Evolutionary conservation across 805 yeast genomes (phyloP).

Genomic region (Candida corydali): DNA sequence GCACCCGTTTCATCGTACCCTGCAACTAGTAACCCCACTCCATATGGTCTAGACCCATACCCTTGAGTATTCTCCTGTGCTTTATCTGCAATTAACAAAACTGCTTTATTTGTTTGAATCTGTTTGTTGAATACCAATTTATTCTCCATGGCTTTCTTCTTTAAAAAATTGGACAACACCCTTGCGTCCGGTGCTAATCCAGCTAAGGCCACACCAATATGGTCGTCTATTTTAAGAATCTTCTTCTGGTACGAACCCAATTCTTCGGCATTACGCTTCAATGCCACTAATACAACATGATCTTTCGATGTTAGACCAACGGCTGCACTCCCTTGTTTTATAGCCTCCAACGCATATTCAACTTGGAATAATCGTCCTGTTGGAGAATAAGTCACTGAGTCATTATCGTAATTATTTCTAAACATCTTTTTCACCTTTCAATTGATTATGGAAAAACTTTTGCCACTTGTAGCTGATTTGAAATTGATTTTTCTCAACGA

Average conservation of each 20-base stretch:
- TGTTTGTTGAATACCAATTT: constrained; percentile 84
- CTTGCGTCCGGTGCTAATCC: constrained; percentile 99
- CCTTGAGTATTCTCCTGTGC: constrained; percentile 96
- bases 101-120: constrained; percentile 77
- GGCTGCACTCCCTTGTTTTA: constrained; percentile 96
- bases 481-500: background rate
- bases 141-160: constrained; percentile 88
- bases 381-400: constrained; percentile 95
- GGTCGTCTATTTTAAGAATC: constrained; percentile 85
- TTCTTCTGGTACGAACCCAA: constrained; percentile 95
- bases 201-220: constrained; percentile 91
- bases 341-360: constrained; percentile 90
- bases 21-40: constrained; percentile 87
- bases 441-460: no score
- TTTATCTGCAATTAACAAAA: constrained; percentile 84
- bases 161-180: constrained; percentile 79
- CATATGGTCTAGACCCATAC: constrained; percentile 96
- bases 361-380: constrained; percentile 88
- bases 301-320: constrained; percentile 86
- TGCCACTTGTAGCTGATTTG: no score
- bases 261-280: constrained; percentile 95
- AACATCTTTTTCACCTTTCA: no score
- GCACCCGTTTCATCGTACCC: constrained; percentile 95
- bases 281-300: constrained; percentile 88
- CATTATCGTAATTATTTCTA: constrained; percentile 98